phyloP scores from a whole-genome alignment of 2,329 filamentous ascomycete species.

The Thelonectria olida region DNA sequence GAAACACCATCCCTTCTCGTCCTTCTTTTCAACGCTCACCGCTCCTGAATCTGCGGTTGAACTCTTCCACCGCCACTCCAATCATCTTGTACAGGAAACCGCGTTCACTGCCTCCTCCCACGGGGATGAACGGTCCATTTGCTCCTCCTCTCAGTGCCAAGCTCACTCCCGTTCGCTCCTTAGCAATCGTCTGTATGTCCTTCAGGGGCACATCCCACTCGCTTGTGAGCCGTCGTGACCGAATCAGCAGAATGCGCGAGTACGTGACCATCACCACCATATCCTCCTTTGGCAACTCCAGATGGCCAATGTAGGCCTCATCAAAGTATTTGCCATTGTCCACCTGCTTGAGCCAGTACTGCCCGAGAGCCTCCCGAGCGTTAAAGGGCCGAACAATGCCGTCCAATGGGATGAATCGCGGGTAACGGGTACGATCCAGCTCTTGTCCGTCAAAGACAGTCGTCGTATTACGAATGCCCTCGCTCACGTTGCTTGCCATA shows the following conservation, averaged over 20 bases:
- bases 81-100: conserved; percentile 73
- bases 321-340: conserved; percentile 98
- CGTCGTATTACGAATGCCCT: conserved; percentile 97
- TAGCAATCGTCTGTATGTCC: conserved; percentile 95
- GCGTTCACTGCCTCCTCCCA: conserved; percentile 82
- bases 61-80: conserved; percentile 72
- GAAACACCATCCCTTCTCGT: neutral
- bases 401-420: conserved; percentile 90
- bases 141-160: conserved; percentile 88
- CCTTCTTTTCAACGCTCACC: conserved; percentile 40
- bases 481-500: conserved; percentile 94
- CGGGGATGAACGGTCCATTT: conserved; percentile 93
- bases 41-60: conserved; percentile 67
- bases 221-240: conserved; percentile 82
- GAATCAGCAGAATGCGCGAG: conserved; percentile 86
- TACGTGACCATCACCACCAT: conserved; percentile 92
- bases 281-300: conserved; percentile 89
- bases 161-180: conserved; percentile 93
- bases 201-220: conserved; percentile 98
- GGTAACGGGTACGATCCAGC: conserved; percentile 91
- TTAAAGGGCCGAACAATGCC: conserved; percentile 95
- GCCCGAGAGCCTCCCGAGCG: conserved; percentile 92
- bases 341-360: conserved; percentile 98
- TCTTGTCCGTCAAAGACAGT: conserved; percentile 97
- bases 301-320: conserved; percentile 95